Conservation (phyloP, 2,329 filamentous ascomycete genomes). For the Penicillium sclerotiorum region DNA sequence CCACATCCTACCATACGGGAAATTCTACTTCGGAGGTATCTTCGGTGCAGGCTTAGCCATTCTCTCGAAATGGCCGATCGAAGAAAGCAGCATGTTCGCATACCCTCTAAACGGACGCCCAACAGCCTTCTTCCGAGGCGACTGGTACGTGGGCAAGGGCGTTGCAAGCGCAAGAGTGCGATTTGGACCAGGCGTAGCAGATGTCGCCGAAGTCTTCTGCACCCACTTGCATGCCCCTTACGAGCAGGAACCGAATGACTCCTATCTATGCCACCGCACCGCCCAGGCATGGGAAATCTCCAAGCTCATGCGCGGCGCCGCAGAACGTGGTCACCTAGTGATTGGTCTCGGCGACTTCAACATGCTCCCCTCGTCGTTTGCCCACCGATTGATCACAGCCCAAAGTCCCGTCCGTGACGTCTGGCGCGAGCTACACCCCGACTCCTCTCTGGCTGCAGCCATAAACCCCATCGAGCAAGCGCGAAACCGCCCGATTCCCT, state of each 20-base stretch:
- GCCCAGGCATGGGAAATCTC: conserved; percentile 95
- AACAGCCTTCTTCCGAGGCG: conserved; percentile 89
- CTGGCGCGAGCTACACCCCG: conserved; percentile 82
- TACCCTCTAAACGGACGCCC: conserved; percentile 94
- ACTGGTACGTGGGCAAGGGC: conserved; percentile 96
- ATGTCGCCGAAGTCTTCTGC: conserved; percentile 85
- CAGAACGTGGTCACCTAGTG: conserved; percentile 78
- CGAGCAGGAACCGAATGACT: conserved; percentile 75
- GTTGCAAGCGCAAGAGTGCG: conserved; percentile 81
- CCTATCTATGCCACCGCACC: conserved; percentile 86
- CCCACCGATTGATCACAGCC: conserved; percentile 78
- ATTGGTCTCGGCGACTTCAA: conserved; percentile 93
- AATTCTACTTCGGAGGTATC: conserved; percentile 88
- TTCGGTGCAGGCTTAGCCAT: conserved; percentile 90
- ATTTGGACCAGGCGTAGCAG: conserved; percentile 64
- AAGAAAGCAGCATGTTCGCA: conserved; percentile 79
- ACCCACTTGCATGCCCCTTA: conserved; percentile 92
- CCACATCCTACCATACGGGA: conserved; percentile 79
- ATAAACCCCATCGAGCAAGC: conserved; percentile 67
- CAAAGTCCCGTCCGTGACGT: conserved; percentile 77
- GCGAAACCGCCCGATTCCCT: conserved; percentile 69
- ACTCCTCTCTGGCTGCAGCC: conserved; percentile 77
- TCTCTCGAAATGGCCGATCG: conserved; percentile 87
- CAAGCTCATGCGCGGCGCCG: conserved; percentile 81
- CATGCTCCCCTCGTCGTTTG: conserved; percentile 85